A percentile compares a stretch with the other conserved stretches of the same genome.
Conservation (phyloP, 768 basidiomycete species). For the Stropharia rugosoannulata region DNA sequence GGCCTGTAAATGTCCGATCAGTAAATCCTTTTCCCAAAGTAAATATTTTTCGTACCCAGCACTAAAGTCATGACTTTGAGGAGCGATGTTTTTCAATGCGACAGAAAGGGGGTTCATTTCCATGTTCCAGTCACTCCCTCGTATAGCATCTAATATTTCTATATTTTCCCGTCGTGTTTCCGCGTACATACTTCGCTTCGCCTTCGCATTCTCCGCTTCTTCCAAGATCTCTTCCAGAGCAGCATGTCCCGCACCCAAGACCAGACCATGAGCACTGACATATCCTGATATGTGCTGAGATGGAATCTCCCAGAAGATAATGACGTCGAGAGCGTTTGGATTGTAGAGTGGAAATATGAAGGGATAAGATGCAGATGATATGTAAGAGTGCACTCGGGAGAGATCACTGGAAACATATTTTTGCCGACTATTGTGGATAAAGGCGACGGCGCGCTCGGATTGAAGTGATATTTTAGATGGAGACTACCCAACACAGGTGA, state of each 20-base stretch:
- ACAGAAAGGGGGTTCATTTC: conserved; percentile 77
- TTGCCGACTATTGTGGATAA: conserved; percentile 53
- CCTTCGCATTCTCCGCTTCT: conserved; percentile 59
- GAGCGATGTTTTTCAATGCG: conserved; percentile 39
- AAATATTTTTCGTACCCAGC: conserved; percentile 50
- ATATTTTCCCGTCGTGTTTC: conserved; percentile 78
- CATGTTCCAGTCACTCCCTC: conserved; percentile 70
- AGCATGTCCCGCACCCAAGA: conserved; percentile 70
- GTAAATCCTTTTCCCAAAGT: not conserved
- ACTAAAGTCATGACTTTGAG: conserved; percentile 63
- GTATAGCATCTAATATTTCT: conserved; percentile 66
- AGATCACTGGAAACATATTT: conserved; percentile 34
- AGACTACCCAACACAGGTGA: conserved; percentile 3
- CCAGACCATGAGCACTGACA: conserved; percentile 53
- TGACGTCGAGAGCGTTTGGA: conserved; percentile 67
- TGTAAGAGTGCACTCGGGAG: conserved; percentile 47
- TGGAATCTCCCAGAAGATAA: conserved; percentile 77
- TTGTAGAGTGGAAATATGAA: conserved; percentile 80
- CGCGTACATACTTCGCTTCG: conserved; percentile 85
- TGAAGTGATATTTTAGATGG: conserved; percentile 20
- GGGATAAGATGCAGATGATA: conserved; percentile 50
- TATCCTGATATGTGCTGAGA: conserved; percentile 61
- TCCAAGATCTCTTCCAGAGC: conserved; percentile 60
- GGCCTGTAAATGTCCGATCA: conserved; percentile 37
- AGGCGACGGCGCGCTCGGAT: conserved; percentile 31